Evolutionary conservation across 345 rosid species (phyloP).

Genomic region (Populus deltoides): DNA sequence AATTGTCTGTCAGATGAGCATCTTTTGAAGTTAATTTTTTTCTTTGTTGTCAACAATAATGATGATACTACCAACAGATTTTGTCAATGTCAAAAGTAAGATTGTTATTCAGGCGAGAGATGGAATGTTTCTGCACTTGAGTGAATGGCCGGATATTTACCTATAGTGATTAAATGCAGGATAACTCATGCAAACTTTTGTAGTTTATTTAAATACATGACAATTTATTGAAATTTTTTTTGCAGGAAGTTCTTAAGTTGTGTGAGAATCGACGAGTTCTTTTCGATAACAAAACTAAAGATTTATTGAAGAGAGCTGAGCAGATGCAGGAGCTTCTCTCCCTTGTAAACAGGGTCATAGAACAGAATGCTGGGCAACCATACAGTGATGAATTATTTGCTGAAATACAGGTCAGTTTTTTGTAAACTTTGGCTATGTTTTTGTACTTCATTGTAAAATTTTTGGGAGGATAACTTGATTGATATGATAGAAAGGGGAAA

Average conservation of each 20-base stretch:
- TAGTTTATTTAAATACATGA: not conserved
- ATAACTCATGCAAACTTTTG: not conserved
- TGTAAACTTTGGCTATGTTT: not conserved
- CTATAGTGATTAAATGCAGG: not conserved
- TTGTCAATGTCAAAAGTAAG: not conserved
- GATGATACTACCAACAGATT: not conserved
- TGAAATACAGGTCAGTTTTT: constrained; percentile 53
- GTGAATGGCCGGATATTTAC: not conserved
- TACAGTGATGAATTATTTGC: constrained; percentile 70
- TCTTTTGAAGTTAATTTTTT: not conserved
- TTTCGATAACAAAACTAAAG: constrained; percentile 79
- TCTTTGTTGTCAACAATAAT: not conserved
- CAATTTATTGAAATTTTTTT: not conserved
- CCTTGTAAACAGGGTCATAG: constrained; percentile 49
- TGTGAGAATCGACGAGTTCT: constrained; percentile 61
- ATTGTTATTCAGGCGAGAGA: not conserved
- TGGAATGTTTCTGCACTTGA: not conserved
- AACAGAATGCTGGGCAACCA: constrained; percentile 65
- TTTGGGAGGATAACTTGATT: not conserved
- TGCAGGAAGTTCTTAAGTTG: constrained; percentile 60
- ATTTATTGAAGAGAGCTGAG: constrained; percentile 46
- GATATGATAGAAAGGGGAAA: constrained; percentile 56
- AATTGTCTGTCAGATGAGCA: not conserved
- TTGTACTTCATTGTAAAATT: not conserved
- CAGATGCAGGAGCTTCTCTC: constrained; percentile 68